phyloP scores from a whole-genome alignment of 139 green algal genomes.

The Gonium pectorale region DNA sequence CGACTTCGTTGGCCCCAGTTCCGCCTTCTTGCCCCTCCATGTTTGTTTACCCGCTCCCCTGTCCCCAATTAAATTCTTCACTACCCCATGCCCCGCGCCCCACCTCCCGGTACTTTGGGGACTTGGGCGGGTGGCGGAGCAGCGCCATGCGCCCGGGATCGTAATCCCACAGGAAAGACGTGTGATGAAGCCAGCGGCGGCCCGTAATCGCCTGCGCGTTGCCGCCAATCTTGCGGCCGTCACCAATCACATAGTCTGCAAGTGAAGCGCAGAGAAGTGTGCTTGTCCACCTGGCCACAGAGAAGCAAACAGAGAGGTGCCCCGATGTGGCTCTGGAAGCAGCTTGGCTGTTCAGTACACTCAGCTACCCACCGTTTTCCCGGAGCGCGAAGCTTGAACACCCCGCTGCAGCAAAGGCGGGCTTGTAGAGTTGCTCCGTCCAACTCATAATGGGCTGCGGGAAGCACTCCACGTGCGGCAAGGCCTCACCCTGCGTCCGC shows the following conservation, averaged over 20 bases:
- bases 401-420: constrained; percentile 68
- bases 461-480: constrained; percentile 78
- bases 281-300: too few relatives aligned
- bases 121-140: constrained; percentile 77
- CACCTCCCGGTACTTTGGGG: constrained; percentile 85
- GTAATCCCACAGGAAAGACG: constrained; percentile 97
- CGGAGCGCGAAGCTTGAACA: constrained; percentile 70
- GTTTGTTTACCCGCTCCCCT: neutral
- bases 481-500: constrained; percentile 46
- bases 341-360: too few relatives aligned
- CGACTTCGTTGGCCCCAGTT: too few relatives aligned
- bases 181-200: constrained; percentile 95
- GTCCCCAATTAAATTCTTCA: neutral
- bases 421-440: constrained; percentile 84
- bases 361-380: constrained; percentile 76
- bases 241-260: constrained; percentile 88
- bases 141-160: constrained; percentile 78
- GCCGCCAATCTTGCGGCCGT: constrained; percentile 93
- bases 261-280: neutral
- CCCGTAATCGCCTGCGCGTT: constrained; percentile 98
- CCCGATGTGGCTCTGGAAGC: too few relatives aligned
- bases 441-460: constrained; percentile 94
- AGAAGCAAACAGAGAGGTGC: too few relatives aligned
- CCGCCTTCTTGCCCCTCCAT: too few relatives aligned
- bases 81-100: neutral